Base-by-base conservation (phyloP, 306 rosid genomes). In the Prunus dulcis region DNA sequence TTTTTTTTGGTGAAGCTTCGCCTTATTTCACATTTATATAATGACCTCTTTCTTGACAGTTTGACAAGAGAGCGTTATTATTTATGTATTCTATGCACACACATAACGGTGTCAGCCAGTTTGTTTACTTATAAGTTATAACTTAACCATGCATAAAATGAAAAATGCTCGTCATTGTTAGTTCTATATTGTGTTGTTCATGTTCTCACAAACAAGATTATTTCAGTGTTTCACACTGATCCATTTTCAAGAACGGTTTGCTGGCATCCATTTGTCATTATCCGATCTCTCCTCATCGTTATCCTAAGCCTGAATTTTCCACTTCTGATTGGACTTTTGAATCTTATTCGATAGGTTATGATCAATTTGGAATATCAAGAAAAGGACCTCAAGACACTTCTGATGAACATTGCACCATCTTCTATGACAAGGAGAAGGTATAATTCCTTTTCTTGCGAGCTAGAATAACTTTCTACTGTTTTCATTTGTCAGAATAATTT, bases 331-430 rank as follows among this genome's bases (percentile, higher is more conserved):
- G 18, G 25, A 12, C 46, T 71, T 9, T 27, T 28, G 12, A 19
- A 19, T 56, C 41, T 0, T 56, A 38, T 65, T 67, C 49, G 3
- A 64, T 55, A 96, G 98, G 98, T 83, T 96, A 96, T 79, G 98
- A 88, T 67, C 97, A 91, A 67, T 92, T 96, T 83, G 99, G 99
- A 68, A 83, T 87, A 79, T 92, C 99, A 67, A 83, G 97, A 55
- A 89, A 88, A 80, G 98, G 98, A 71, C 87, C 96, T 10, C 83
- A 89, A 75, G 99, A 93, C 85, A 84, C 86, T 60, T 76, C 85
- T n/a, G 98, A 96, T 41, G 90, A 96, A 84, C 91, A 87, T 72
- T 96, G 99, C 87, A 88, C 99, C 71, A 96, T 96, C 82, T 96
- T 92, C 86, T 96, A 91, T 78, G 94, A 96, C 82, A 91, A 82